Percentiles rank a stretch among this genome's conserved stretches.
phyloP scores from a whole-genome alignment of 768 basidiomycete species.

The Amanita fuliginea region DNA sequence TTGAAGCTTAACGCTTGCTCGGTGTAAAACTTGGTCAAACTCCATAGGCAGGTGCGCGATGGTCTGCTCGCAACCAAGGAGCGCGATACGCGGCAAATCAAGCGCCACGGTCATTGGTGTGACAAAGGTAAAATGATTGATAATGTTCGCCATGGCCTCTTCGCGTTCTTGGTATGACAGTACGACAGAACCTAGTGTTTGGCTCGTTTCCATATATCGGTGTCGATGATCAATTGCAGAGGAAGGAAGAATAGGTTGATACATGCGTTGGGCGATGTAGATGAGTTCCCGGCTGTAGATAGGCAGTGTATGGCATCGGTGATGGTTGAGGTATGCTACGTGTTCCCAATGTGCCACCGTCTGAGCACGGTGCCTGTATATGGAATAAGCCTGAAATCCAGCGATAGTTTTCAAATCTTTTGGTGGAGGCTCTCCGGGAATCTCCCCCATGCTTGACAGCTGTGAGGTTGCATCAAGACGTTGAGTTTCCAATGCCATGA shows the following conservation, averaged over 20 bases:
- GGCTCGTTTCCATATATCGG: slow-evolving; percentile 31
- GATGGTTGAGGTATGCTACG: slow-evolving; percentile 60
- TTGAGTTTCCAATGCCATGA: slow-evolving; percentile 42
- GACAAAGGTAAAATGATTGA: slow-evolving; percentile 70
- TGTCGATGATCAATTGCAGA: slow-evolving; percentile 27
- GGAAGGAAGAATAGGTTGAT: slow-evolving; percentile 40
- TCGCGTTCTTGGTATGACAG: slow-evolving; percentile 56
- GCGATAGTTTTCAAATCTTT: slow-evolving; percentile 65
- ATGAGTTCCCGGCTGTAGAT: slow-evolving; percentile 40
- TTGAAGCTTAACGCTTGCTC: slow-evolving; percentile 69
- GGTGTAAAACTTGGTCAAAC: slow-evolving; percentile 67
- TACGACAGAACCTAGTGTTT: slow-evolving; percentile 35
- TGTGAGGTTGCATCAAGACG: slow-evolving; percentile 48
- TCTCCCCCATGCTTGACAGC: slow-evolving; percentile 41
- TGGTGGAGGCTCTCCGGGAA: slow-evolving; percentile 55
- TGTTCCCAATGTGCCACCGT: slow-evolving; percentile 56
- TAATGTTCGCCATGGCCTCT: slow-evolving; percentile 33
- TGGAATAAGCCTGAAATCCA: slow-evolving; percentile 51
- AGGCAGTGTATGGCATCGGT: slow-evolving; percentile 47
- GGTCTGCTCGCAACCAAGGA: slow-evolving; percentile 29
- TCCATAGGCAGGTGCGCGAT: slow-evolving; percentile 21
- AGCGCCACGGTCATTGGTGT: slow-evolving; percentile 70
- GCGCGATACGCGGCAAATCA: slow-evolving; percentile 57
- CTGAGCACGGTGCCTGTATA: slow-evolving; percentile 36
- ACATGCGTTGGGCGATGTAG: slow-evolving; percentile 22